Evolutionary conservation across 2,329 filamentous ascomycete species (phyloP), one percentile per base, ranked within the genome.

Genomic region (Periglandula ipomoeae): DNA sequence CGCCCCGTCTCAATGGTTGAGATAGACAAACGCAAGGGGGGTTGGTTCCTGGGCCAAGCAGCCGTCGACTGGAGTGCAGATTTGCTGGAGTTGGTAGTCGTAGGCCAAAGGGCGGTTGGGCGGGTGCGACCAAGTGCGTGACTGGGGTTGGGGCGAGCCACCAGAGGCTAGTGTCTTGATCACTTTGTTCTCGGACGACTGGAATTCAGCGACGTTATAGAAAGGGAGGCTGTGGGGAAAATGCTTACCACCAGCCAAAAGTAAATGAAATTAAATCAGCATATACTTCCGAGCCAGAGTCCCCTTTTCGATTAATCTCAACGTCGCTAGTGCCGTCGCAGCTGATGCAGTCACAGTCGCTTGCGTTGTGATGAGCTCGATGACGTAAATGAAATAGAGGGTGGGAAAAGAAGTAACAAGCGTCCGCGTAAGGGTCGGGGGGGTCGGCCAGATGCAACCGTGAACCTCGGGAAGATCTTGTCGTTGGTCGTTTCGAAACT

Each of bases 21-120:
- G 24, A 37, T 23, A 35, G 52, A 40, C 44, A 43, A 35, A 52
- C 32, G 50, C 47, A 50, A 52, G 48, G 48, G 50, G 34, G 49
- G 50, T 44, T 50, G 43, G 17, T 13, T 27, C 26, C 41, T 15
- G 26, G 27, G 27, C 27, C 39, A 26, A 24, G 20, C 17, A 45
- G 46, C 46, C 45, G 50, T 46, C 23, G 39, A 44, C 49, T 51
- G 49, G 49, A 51, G 50, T 47, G 50, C 47, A 52, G 47, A 44
- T 43, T 11, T 43, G 37, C 44, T 46, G 26, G 11, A 38, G 42
- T 39, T 17, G 23, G 26, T 39, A 17, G 44, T 15, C 22, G 39
- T 9, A 22, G 30, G 11, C 26, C n/a, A 44, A 44, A 27, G 30
- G 30, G 38, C 27, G 46, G 38, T 32, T 27, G 30, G 26, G 45